Conservation (phyloP, 2,329 filamentous ascomycete species). For the Pseudogymnoascus sp. region DNA sequence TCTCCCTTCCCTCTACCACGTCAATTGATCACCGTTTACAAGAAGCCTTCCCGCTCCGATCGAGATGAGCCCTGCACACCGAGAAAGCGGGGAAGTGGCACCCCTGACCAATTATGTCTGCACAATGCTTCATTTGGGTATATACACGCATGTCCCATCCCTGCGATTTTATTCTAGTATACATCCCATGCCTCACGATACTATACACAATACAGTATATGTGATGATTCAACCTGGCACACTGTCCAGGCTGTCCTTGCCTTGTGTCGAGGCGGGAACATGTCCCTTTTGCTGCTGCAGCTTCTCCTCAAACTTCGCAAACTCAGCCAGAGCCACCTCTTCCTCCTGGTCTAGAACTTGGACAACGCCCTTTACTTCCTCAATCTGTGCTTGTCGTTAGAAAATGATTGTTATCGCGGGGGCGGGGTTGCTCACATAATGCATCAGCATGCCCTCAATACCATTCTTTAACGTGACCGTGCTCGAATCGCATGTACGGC, state of each 20-base stretch:
- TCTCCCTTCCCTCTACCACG: too few species aligned
- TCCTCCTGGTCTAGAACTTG: conserved; percentile 91
- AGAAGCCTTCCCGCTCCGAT: neutral
- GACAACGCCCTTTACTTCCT: conserved; percentile 87
- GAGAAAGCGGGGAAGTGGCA: neutral
- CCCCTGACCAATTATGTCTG: neutral
- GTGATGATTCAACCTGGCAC: neutral
- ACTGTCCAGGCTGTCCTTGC: conserved; percentile 4
- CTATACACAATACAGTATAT: neutral
- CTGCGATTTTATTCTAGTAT: neutral
- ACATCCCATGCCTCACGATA: neutral
- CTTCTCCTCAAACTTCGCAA: conserved; percentile 92
- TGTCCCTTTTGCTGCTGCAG: conserved; percentile 46
- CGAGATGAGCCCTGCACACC: neutral
- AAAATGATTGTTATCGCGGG: neutral
- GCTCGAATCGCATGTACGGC: conserved; percentile 91
- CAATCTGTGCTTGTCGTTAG: conserved; percentile 52
- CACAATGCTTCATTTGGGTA: conserved; percentile 4
- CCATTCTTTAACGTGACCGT: conserved; percentile 96
- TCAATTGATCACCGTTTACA: neutral
- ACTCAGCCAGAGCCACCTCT: conserved; percentile 76
- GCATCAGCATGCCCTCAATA: conserved; percentile 98
- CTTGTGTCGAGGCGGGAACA: conserved; percentile 18
- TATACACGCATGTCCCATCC: conserved; percentile 1
- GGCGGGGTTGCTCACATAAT: conserved; percentile 58